Conservation (phyloP, 2,329 filamentous ascomycete genomes). For the Botrytis byssoidea region DNA sequence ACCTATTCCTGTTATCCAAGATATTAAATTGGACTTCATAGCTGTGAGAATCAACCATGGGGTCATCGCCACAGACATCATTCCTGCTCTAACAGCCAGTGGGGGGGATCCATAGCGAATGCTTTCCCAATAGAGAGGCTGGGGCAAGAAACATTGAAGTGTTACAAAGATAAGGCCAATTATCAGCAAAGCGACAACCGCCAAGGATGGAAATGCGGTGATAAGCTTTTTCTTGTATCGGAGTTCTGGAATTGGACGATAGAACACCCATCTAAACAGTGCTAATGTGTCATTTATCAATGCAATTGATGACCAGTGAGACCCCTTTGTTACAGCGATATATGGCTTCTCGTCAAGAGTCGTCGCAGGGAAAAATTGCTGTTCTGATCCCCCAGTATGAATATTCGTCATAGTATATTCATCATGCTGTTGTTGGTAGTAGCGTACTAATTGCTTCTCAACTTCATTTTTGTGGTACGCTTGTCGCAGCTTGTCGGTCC, state of each 20-base stretch:
- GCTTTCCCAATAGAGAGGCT: conserved; percentile 85
- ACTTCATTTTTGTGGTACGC: conserved; percentile 84
- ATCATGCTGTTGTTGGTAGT: conserved; percentile 51
- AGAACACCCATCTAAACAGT: conserved; percentile 85
- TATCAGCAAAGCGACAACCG: conserved; percentile 66
- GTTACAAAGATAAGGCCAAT: conserved; percentile 70
- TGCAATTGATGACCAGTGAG: conserved; percentile 72
- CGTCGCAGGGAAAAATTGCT: conserved; percentile 68
- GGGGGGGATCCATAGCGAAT: conserved; percentile 87
- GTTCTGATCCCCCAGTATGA: conserved; percentile 43
- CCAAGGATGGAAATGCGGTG: conserved; percentile 78
- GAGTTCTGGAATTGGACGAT: conserved; percentile 77
- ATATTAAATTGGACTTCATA: conserved; percentile 87
- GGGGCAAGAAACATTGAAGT: conserved; percentile 81
- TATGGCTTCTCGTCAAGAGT: conserved; percentile 55
- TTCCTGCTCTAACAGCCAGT: conserved; percentile 80
- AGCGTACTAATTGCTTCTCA: conserved; percentile 60
- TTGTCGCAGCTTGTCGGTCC: conserved; percentile 89
- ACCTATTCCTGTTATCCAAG: conserved; percentile 82
- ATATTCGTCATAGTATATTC: conserved; percentile 62
- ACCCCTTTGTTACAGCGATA: conserved; percentile 55
- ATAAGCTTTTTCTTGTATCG: conserved; percentile 60
- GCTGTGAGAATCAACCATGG: conserved; percentile 90
- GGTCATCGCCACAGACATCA: conserved; percentile 87
- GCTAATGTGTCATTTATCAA: conserved; percentile 77